phyloP scores from a whole-genome alignment of 2,329 filamentous ascomycete genomes.

The Botrytis squamosa region DNA sequence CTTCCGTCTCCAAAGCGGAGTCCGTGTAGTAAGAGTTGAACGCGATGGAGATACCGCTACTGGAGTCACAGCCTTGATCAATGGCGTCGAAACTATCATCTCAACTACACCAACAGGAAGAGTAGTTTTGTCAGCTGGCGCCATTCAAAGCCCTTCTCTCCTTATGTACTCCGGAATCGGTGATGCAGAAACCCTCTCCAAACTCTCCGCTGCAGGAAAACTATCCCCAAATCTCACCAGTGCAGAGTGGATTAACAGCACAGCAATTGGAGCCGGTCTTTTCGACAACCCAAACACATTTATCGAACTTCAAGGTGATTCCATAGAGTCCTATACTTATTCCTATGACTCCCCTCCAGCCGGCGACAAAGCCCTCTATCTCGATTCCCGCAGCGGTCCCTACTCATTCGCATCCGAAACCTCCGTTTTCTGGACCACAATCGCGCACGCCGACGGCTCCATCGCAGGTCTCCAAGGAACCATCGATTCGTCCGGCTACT shows the following conservation, averaged over 20 bases:
- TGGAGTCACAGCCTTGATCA: conserved; percentile 42
- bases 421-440: conserved; percentile 52
- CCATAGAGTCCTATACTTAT: conserved; percentile 49
- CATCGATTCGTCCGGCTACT: conserved; percentile 49
- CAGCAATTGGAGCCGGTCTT: conserved; percentile 49
- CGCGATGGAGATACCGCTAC: conserved; percentile 44
- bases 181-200: conserved; percentile 34
- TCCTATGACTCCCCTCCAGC: conserved; percentile 46
- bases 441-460: conserved; percentile 45
- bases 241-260: conserved; percentile 49
- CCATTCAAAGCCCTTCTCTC: conserved; percentile 51
- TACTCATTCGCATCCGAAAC: conserved; percentile 54
- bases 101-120: conserved; percentile 27
- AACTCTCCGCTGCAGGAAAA: conserved; percentile 41
- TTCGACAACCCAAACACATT: conserved; percentile 58
- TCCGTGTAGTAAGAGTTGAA: conserved; percentile 47
- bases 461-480: conserved; percentile 52
- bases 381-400: conserved; percentile 49
- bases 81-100: conserved; percentile 33
- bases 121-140: conserved; percentile 51
- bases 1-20: conserved; percentile 47
- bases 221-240: conserved; percentile 38
- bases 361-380: conserved; percentile 47
- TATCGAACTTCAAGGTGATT: conserved; percentile 47
- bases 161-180: conserved; percentile 54